Conservation (phyloP, 1,139 yeast species). For the Suhomyces maxii region DNA sequence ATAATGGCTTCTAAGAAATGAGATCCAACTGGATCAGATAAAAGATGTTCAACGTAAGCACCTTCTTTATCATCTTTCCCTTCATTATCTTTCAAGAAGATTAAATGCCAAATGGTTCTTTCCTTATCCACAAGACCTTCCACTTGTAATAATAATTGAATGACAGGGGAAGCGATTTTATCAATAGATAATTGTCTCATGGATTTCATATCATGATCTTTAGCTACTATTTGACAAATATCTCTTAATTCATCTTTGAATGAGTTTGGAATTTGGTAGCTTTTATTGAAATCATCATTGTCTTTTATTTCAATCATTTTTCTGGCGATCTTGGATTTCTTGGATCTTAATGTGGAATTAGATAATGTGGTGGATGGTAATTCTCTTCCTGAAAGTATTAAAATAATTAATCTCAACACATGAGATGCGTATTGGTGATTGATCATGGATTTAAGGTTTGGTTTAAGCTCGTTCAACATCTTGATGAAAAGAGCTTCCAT, state of each 20-base stretch:
- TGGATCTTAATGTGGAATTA: slow-evolving; percentile 78
- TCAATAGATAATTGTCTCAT: slow-evolving; percentile 77
- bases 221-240: slow-evolving; percentile 37
- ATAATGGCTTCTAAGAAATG: slow-evolving; percentile 80
- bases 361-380: slow-evolving; percentile 75
- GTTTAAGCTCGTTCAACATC: slow-evolving; percentile 67
- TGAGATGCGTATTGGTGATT: slow-evolving; percentile 86
- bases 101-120: slow-evolving; percentile 62
- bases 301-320: slow-evolving; percentile 90
- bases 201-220: slow-evolving; percentile 42
- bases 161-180: slow-evolving; percentile 82
- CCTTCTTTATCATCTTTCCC: slow-evolving; percentile 66
- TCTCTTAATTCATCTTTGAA: slow-evolving; percentile 64
- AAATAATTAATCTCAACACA: slow-evolving; percentile 68
- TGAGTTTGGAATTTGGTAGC: slow-evolving; percentile 70
- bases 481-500: slow-evolving; percentile 65
- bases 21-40: slow-evolving; percentile 88
- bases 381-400: slow-evolving; percentile 74
- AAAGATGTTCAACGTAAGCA: slow-evolving; percentile 77
- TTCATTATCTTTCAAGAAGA: slow-evolving; percentile 45
- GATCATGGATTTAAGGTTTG: slow-evolving; percentile 59
- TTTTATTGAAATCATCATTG: slow-evolving; percentile 62
- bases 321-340: slow-evolving; percentile 85
- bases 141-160: slow-evolving; percentile 76
- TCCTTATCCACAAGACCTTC: slow-evolving; percentile 79